Evolutionary conservation across 176 grass and related monocot species (phyloP).

Genomic region (Bothriochloa decipiens): DNA sequence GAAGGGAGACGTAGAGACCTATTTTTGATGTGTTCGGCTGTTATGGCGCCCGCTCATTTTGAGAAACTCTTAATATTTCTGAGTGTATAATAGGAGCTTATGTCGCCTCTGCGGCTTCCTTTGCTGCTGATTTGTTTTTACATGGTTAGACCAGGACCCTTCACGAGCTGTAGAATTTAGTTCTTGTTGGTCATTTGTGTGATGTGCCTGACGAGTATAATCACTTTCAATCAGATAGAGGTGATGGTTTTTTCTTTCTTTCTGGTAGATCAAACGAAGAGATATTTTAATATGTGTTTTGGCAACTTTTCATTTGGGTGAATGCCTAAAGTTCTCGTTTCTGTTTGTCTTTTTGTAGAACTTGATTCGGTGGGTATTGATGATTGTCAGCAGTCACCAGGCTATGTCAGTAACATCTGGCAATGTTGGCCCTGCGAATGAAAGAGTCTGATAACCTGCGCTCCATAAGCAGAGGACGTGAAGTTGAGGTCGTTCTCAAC

Average conservation of each 20-base stretch:
- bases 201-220: slow-evolving; percentile 20
- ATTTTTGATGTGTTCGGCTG: slow-evolving; percentile 35
- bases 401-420: neutral
- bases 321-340: neutral
- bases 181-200: slow-evolving; percentile 26
- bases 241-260: slow-evolving; percentile 30
- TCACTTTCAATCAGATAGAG: slow-evolving; percentile 21
- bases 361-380: neutral
- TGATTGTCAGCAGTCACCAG: neutral
- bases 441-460: too few relatives aligned
- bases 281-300: neutral
- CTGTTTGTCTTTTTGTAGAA: neutral
- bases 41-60: slow-evolving; percentile 27
- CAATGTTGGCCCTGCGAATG: neutral
- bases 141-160: slow-evolving; percentile 38
- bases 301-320: neutral
- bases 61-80: slow-evolving; percentile 29
- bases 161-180: slow-evolving; percentile 42
- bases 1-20: slow-evolving; percentile 60
- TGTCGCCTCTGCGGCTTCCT: slow-evolving; percentile 15
- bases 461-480: neutral
- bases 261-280: slow-evolving; percentile 15
- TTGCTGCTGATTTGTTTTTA: slow-evolving; percentile 35
- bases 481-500: neutral
- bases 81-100: slow-evolving; percentile 56